phyloP scores from a whole-genome alignment of 2,329 filamentous ascomycete species.

The Colletotrichum endophyticum region DNA sequence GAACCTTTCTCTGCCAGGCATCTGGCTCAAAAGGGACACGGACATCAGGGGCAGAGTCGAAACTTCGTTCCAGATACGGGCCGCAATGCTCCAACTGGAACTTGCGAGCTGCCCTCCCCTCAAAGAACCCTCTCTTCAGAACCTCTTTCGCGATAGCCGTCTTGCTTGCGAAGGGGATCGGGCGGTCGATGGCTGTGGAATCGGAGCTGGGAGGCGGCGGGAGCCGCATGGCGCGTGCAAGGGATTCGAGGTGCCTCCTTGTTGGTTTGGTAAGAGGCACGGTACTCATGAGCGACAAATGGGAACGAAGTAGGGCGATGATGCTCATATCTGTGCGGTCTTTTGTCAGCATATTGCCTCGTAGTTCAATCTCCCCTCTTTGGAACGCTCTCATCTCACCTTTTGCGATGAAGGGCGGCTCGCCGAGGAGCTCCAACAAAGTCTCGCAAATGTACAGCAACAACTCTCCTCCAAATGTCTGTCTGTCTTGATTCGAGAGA shows the following conservation, averaged over 20 bases:
- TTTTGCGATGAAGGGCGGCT: neutral
- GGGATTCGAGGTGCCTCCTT: neutral
- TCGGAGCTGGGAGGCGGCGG: neutral
- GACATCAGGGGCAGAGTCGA: conserved; percentile 70
- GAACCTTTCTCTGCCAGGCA: conserved; percentile 75
- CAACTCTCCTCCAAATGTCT: conserved; percentile 35
- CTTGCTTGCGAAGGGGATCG: neutral
- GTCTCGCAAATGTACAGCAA: conserved; percentile 39
- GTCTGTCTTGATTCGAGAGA: conserved; percentile 30
- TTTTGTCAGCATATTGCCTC: neutral
- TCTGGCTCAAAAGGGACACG: conserved; percentile 76
- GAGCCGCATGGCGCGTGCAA: neutral
- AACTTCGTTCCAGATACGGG: conserved; percentile 76
- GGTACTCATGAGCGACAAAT: neutral
- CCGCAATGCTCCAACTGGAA: conserved; percentile 75
- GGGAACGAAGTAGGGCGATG: neutral
- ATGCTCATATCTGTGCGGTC: neutral
- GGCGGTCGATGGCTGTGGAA: neutral
- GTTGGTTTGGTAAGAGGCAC: neutral
- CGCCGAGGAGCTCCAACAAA: conserved; percentile 20
- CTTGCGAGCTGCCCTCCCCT: conserved; percentile 28
- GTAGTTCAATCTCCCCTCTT: too few relatives aligned
- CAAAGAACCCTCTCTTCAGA: neutral
- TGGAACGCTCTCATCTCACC: neutral
- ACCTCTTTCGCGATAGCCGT: neutral